Conservation (phyloP, 2,329 filamentous ascomycete genomes). For the Phialophora tarda region DNA sequence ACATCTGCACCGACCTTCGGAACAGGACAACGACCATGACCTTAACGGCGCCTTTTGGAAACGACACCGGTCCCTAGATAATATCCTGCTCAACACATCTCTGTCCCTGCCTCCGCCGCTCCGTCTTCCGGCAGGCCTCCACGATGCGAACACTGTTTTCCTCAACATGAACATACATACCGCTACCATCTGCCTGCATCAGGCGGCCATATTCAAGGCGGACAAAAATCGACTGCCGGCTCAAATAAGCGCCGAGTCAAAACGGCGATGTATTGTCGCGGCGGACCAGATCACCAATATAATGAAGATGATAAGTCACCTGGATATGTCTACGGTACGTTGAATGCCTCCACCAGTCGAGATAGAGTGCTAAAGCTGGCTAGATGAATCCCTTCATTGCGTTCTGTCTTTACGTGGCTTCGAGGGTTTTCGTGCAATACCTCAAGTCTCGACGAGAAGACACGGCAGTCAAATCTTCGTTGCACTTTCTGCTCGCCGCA, state of each 20-base stretch:
- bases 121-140: slow-evolving; percentile 76
- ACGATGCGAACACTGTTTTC: slow-evolving; percentile 85
- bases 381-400: slow-evolving; percentile 96
- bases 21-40: slow-evolving; percentile 81
- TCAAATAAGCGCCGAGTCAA: slow-evolving; percentile 84
- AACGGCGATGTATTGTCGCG: slow-evolving; percentile 88
- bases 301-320: slow-evolving; percentile 92
- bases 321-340: slow-evolving; percentile 81
- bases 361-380: background rate
- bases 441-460: slow-evolving; percentile 93
- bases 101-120: slow-evolving; percentile 80
- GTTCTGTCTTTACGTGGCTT: slow-evolving; percentile 95
- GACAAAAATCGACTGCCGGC: slow-evolving; percentile 82
- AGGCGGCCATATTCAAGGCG: slow-evolving; percentile 96
- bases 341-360: slow-evolving; percentile 16
- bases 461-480: slow-evolving; percentile 72
- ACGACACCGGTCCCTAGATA: slow-evolving; percentile 85
- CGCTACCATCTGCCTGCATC: slow-evolving; percentile 95
- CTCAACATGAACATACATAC: slow-evolving; percentile 97
- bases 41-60: slow-evolving; percentile 96
- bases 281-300: slow-evolving; percentile 93
- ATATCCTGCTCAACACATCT: slow-evolving; percentile 84
- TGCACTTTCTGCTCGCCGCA: slow-evolving; percentile 88
- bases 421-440: slow-evolving; percentile 93
- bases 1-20: slow-evolving; percentile 85